A percentile compares a stretch with the other conserved stretches of the same genome.
These are phyloP conservation scores for Daucus carota DNA, from an alignment of 129 eudicot species.

Conservation along the genomic window DNA sequence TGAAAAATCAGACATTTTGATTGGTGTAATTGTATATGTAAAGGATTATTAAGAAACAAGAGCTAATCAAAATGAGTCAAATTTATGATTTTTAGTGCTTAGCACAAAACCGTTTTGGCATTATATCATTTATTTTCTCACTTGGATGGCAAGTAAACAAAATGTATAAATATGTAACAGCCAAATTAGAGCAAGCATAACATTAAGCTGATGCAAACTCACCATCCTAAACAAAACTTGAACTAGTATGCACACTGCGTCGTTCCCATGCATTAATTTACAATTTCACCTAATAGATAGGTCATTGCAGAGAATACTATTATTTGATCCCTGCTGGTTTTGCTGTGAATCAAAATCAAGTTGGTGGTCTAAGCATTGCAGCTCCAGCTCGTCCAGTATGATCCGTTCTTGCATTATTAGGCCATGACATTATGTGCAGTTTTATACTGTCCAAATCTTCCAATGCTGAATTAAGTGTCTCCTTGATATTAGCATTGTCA, in stretches of 20 bases:
- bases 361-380: constrained; percentile 40
- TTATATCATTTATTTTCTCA: too few species aligned
- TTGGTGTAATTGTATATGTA: too few species aligned
- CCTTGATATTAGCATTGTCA: constrained; percentile 38
- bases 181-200: not conserved
- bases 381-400: constrained; percentile 12
- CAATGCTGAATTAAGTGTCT: constrained; percentile 41
- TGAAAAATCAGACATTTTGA: too few species aligned
- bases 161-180: not conserved
- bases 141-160: not conserved
- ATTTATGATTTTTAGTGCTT: too few species aligned
- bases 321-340: not conserved
- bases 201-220: not conserved
- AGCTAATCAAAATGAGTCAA: too few species aligned
- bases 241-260: not conserved
- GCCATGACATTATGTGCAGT: constrained; percentile 54
- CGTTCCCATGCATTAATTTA: not conserved
- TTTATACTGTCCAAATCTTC: constrained; percentile 33
- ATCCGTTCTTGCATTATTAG: constrained; percentile 13
- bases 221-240: not conserved
- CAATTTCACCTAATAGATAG: not conserved
- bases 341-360: not conserved
- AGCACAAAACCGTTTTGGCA: too few species aligned
- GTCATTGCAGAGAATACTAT: not conserved
- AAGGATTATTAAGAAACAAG: too few species aligned